Conservation (phyloP, 2,329 filamentous ascomycete genomes). For the Trematosphaeria pertusa region DNA sequence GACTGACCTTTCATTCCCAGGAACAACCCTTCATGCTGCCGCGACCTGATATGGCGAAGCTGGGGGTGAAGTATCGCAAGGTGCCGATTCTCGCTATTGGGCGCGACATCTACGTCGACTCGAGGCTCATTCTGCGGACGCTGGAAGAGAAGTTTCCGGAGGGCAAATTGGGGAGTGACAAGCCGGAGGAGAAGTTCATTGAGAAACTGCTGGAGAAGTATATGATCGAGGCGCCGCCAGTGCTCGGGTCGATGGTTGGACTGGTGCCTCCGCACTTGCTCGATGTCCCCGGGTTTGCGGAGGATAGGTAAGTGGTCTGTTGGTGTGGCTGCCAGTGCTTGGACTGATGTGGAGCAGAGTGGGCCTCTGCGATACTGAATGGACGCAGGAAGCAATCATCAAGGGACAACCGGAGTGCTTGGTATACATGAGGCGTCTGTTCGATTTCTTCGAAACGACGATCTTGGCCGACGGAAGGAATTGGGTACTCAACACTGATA, state of each 20-base stretch:
- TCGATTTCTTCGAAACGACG: constrained; percentile 65
- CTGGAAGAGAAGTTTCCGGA: constrained; percentile 61
- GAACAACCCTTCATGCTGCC: constrained; percentile 70
- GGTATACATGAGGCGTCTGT: constrained; percentile 58
- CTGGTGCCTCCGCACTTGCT: constrained; percentile 63
- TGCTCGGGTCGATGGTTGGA: constrained; percentile 61
- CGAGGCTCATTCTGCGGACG: constrained; percentile 70
- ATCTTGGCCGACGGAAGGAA: constrained; percentile 68
- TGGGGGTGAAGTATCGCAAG: constrained; percentile 72
- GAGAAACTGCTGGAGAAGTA: constrained; percentile 64
- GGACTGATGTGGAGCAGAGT: too few relatives aligned
- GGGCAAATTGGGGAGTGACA: constrained; percentile 17
- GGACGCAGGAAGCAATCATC: constrained; percentile 46
- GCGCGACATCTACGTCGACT: constrained; percentile 72
- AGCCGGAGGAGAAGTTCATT: constrained; percentile 56
- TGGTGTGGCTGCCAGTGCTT: too few relatives aligned
- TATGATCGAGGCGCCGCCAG: constrained; percentile 61
- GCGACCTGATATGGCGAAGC: constrained; percentile 66
- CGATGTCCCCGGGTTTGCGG: constrained; percentile 63
- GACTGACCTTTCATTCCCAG: background rate
- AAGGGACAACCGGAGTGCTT: constrained; percentile 62
- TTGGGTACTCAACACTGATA: constrained; percentile 65
- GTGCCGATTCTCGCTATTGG: constrained; percentile 73
- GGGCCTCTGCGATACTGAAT: constrained; percentile 52
- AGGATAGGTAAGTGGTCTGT: constrained; percentile 66